Evolutionary conservation across 73 alveolate genomes (phyloP), one percentile per base, ranked within the genome.

Genomic region (Blepharisma japonicum): DNA sequence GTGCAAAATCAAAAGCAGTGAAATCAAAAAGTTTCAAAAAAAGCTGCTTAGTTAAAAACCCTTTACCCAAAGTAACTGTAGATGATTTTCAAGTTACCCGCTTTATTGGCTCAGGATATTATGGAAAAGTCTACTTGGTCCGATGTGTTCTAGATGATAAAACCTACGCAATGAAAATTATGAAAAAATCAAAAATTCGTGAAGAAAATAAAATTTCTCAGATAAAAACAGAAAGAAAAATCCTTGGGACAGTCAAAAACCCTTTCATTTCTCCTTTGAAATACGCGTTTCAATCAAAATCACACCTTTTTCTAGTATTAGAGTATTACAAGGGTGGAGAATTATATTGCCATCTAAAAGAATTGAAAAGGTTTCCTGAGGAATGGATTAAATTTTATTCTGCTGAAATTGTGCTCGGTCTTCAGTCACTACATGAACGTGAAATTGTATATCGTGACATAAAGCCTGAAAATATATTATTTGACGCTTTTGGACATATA

Each of bases 91-190:
- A 86, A 20, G 68, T 87, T 76, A 55, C 82, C 38, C 83, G 89
- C 66, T 89, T 94, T 9, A 81, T 95, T 2, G 99, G 98, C 21
- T 94, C 87, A 55, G 99, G 99, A 6, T 83, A 98, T 23, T 95
- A 86, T 78, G 98, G 98, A 6, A 95, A 91, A 56, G 99, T 95
- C 68, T 56, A 89, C 85, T 82, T 93, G 68, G 93, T 86, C 54
- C 71, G 90, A 71, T 89, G 94, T 78, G 89, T 88, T 56, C 95
- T 87, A 49, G 80, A 89, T 47, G 79, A 89, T 32, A 56, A 87
- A 53, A 84, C 88, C 68, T 93, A 89, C 77, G 99, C 99, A 50
- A 91, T 96, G 90, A 96, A 94, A 82, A 81, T 86, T 68, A 90
- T 93, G 70, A 90, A 89, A 51, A 93, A 93, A 77, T 54, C 81